phyloP scores from a whole-genome alignment of 352 stramenopile genomes.

The Globisporangium abappressorium region DNA sequence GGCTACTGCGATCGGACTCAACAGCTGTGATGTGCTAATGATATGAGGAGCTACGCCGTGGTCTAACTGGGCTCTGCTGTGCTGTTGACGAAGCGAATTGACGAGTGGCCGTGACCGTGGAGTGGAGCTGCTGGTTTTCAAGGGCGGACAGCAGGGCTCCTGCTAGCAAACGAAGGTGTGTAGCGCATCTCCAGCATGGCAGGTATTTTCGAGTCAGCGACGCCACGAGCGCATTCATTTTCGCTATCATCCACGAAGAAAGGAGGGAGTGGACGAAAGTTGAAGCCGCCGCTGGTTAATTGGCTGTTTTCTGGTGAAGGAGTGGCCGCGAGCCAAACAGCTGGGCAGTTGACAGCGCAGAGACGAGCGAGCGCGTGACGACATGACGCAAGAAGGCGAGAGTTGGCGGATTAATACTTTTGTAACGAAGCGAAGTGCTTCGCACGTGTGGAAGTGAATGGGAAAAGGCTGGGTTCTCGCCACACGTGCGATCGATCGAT shows the following conservation, averaged over 20 bases:
- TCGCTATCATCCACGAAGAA: neutral
- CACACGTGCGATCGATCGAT: too few relatives aligned
- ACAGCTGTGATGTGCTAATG: neutral
- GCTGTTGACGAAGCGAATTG: slow-evolving; percentile 2
- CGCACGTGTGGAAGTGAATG: too few relatives aligned
- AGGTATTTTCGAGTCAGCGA: neutral
- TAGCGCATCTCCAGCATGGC: neutral
- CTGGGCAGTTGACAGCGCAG: too few relatives aligned
- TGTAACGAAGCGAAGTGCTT: too few relatives aligned
- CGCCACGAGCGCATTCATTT: neutral
- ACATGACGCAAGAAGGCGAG: too few relatives aligned
- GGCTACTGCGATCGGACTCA: neutral
- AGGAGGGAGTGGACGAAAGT: slow-evolving; percentile 1
- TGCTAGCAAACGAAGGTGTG: too few relatives aligned
- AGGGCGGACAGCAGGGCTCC: neutral
- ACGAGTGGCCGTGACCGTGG: neutral
- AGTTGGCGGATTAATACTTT: too few relatives aligned
- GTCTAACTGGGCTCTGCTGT: neutral
- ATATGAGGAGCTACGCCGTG: neutral
- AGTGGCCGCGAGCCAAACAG: neutral
- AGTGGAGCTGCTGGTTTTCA: neutral
- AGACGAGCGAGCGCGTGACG: too few relatives aligned
- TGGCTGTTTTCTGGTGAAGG: slow-evolving; percentile 3
- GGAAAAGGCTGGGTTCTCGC: too few relatives aligned
- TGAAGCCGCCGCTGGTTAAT: neutral